Conservation (phyloP, 495 filamentous ascomycete species). For the Penicillium atrosanguineum region DNA sequence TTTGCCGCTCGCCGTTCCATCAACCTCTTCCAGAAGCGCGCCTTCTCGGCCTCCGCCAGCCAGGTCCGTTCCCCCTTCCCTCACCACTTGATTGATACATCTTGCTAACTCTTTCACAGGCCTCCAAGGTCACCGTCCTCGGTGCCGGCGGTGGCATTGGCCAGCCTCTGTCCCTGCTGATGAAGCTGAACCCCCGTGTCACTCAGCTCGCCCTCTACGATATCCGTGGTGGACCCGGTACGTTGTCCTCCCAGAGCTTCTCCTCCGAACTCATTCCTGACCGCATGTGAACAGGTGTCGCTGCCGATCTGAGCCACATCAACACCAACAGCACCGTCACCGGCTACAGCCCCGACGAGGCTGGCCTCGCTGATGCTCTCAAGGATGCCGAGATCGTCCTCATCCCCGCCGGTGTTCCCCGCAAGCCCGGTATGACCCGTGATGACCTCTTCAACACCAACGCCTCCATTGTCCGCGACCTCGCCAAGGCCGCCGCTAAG, state of each 20-base stretch:
- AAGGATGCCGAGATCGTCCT: constrained; percentile 89
- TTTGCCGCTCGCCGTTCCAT: constrained; percentile 73
- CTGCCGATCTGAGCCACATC: constrained; percentile 95
- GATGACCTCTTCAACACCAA: constrained; percentile 99
- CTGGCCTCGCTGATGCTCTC: constrained; percentile 72
- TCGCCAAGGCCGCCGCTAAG: constrained; percentile 92
- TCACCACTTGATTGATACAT: constrained; percentile 3
- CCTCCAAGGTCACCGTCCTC: constrained; percentile 94
- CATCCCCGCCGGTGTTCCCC: constrained; percentile 96
- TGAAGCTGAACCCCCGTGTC: constrained; percentile 96
- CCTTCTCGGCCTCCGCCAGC: constrained; percentile 89
- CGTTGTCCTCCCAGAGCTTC: constrained; percentile 22
- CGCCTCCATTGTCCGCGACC: constrained; percentile 97
- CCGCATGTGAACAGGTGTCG: constrained; percentile 68
- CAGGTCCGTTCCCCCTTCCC: constrained; percentile 60
- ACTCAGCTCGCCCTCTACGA: constrained; percentile 94
- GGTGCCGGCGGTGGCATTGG: constrained; percentile 97
- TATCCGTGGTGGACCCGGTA: constrained; percentile 92
- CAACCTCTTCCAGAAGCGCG: constrained; percentile 73
- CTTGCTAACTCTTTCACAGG: constrained; percentile 47
- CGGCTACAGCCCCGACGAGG: constrained; percentile 76
- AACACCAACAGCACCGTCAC: constrained; percentile 96
- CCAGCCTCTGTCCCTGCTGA: constrained; percentile 92
- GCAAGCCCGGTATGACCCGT: constrained; percentile 99
- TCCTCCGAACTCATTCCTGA: neutral